Evolutionary conservation across 176 grass and related monocot species (phyloP).

Genomic region (Aegilops speltoides): DNA sequence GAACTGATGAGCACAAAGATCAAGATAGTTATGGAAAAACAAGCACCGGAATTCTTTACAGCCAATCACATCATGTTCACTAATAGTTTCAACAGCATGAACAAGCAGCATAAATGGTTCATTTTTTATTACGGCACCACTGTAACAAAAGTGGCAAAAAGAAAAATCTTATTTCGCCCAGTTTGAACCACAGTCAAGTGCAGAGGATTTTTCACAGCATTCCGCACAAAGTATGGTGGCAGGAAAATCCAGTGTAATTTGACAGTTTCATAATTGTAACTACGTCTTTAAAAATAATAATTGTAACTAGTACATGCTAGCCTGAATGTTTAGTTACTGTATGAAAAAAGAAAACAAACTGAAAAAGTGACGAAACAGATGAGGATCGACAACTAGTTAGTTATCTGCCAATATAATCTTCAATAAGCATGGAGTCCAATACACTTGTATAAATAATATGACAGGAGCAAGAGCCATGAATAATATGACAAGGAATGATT

Average conservation of each 20-base stretch:
- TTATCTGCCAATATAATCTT: background rate
- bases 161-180: background rate
- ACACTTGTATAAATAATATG: background rate
- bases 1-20: background rate
- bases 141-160: background rate
- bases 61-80: background rate
- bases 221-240: background rate
- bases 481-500: background rate
- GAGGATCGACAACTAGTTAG: background rate
- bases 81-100: background rate
- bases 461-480: constrained; percentile 2
- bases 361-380: background rate
- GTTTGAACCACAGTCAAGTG: background rate
- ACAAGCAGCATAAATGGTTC: background rate
- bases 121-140: background rate
- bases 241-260: background rate
- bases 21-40: constrained; percentile 1
- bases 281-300: background rate
- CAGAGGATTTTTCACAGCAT: background rate
- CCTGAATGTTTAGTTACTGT: background rate
- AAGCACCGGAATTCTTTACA: background rate
- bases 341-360: background rate
- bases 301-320: background rate
- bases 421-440: background rate
- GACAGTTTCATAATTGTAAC: background rate